phyloP scores from a whole-genome alignment of 305 asterid species.

The Andrographis paniculata region DNA sequence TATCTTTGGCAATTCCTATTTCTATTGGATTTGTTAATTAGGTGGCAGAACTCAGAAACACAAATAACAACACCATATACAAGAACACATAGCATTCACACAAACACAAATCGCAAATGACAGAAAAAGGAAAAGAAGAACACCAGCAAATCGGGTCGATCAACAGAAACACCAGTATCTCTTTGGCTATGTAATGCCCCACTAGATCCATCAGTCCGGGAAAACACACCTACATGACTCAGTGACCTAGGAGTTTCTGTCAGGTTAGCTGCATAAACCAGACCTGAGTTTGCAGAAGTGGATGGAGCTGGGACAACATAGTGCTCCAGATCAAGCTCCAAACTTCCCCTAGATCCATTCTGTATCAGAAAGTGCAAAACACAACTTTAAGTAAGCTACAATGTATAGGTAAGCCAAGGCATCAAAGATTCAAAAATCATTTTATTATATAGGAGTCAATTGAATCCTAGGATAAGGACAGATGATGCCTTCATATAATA shows the following conservation, averaged over 20 bases:
- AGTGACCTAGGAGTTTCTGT: slow-evolving; percentile 90
- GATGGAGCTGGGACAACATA: slow-evolving; percentile 94
- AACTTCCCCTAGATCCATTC: slow-evolving; percentile 74
- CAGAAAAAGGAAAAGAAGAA: slow-evolving; percentile 17
- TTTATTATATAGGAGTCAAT: no score
- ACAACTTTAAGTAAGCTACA: no score
- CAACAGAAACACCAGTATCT: slow-evolving; percentile 51
- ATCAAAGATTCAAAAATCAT: no score
- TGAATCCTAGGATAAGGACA: no score
- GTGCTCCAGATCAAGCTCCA: slow-evolving; percentile 96
- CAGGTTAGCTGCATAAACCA: slow-evolving; percentile 86
- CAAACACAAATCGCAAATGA: slow-evolving; percentile 9
- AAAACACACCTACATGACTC: slow-evolving; percentile 49
- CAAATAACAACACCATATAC: no score
- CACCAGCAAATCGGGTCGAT: slow-evolving; percentile 51
- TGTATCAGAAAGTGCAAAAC: slow-evolving; percentile 28
- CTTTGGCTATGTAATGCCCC: slow-evolving; percentile 38
- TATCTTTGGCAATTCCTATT: no score
- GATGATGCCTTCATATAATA: no score
- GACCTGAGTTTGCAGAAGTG: slow-evolving; percentile 62
- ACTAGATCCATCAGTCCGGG: slow-evolving; percentile 50
- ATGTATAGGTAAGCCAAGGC: no score
- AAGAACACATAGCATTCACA: slow-evolving; percentile 1
- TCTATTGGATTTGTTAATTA: no score
- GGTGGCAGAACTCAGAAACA: no score